Evolutionary conservation across 371 early-diverging fungal species (phyloP), one percentile per base, ranked within the genome.

Genomic region (Quaeritorhiza haematococci): DNA sequence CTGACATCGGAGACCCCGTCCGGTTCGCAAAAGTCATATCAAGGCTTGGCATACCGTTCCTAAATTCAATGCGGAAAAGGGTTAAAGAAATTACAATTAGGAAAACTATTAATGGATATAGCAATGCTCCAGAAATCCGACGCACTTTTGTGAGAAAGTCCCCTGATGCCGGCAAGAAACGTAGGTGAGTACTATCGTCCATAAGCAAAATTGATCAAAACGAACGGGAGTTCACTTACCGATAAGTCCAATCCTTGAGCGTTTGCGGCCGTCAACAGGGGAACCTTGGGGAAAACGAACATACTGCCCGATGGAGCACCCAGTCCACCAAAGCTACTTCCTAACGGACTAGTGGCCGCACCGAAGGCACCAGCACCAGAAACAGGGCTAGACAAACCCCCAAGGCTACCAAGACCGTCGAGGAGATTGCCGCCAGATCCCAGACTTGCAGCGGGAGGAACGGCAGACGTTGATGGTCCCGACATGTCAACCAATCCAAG

Each of bases 21-120:
- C 63, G 62, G 72, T 87, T 87, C 17, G 55, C 33, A 47, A 87
- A 69, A 24, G 63, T 61, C 59, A 87, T 54, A 19, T 82, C 84
- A 71, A 87, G 58, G 44, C 59, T 69, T 2, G 82, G 28, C 32
- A 65, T 57, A 32, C 80, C 80, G 26, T 58, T 41, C 19, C 80
- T 75, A 52, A 52, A 42, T 46, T 15, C 24, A 38, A n/a, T 38
- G n/a, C n/a, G 13, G n/a, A n/a, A 10, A n/a, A 38, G 10, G 38
- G 13, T 13, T 38, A 10, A 38, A 10, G 10, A 38, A 38, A 38
- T n/a, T 13, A 38, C 10, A 38, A 38, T 13, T 13, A 38, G 38
- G 13, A 38, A n/a, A 38, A 42, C 43, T 42, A 17, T 28, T 8
- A 6, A 28, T 42, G 28, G 28, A 38, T 38, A 38, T 38, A 19